Base-by-base conservation (phyloP, 176 grass and related monocot species). In the Ensete glaucum region DNA sequence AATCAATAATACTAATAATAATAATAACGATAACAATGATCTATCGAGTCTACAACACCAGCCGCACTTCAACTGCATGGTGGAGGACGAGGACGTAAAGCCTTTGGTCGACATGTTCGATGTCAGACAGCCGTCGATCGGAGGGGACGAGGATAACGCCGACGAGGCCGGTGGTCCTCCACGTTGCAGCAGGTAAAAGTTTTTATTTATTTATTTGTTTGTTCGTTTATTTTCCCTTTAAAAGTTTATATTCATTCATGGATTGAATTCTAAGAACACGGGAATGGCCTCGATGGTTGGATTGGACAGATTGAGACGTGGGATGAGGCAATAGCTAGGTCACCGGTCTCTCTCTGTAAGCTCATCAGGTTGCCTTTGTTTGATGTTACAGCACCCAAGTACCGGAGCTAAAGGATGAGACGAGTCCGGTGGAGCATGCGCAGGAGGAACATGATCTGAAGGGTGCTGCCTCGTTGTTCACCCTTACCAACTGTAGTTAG, bases 371-470 rank as follows among this genome's bases (percentile, higher is more conserved):
- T 43, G 34, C 4, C 4, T 43, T 43, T 43, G 4, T 43, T 43
- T 43, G 34, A 43, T 43, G 34, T 43, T 43, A 43, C 34, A 43
- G 34, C 34, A 43, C 34, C 34, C 34, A 43, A 43, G 34, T 43
- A 4, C 34, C 4, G 27, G 72, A 74, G 23, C 10, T 21, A 34
- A 74, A 74, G 11, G 72, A 29, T 12, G 72, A 43, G 11, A 2
- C 21, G 23, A 5, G 8, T 1, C 17, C 1, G 9, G 53, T 54
- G n/a, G 43, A 72, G 48, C 3, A 15, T 64, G 50, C 19, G 11
- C 43, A 53, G 19, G 70, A 53, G 19, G 70, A 72, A 34, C 72
- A 74, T 58, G 72, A 58, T 74, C 23, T 58, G 52, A 74, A 43
- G 13, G 52, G 53, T 24, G 53, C 53, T 1, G 72, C 72, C 8